Percentiles rank a stretch among this genome's conserved stretches.
Evolutionary conservation across 129 eudicot genomes (phyloP).

Genomic region (Ambrosia artemisiifolia): DNA sequence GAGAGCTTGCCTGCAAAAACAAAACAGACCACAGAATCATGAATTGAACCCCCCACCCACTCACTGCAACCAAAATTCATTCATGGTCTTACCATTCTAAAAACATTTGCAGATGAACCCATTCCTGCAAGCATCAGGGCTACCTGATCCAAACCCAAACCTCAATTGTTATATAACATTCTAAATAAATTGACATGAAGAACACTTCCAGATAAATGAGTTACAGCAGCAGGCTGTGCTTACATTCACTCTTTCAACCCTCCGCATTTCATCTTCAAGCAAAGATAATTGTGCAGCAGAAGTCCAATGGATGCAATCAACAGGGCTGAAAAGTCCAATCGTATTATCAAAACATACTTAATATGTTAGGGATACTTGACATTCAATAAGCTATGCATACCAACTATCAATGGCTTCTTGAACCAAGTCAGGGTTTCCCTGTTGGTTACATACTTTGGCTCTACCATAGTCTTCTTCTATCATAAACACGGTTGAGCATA

Average conservation of each 20-base stretch:
- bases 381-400: conserved; percentile 20
- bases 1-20: conserved; percentile 66
- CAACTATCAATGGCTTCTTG: conserved; percentile 92
- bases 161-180: not conserved
- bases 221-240: conserved; percentile 16
- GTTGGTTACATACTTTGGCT: conserved; percentile 73
- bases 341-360: not conserved
- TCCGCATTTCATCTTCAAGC: conserved; percentile 98
- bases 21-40: conserved; percentile 8
- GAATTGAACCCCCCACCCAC: not conserved
- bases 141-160: conserved; percentile 43
- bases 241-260: conserved; percentile 96
- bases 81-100: conserved; percentile 63
- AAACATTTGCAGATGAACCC: conserved; percentile 87
- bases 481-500: conserved; percentile 53
- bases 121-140: conserved; percentile 95
- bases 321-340: conserved; percentile 64
- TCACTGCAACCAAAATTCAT: not conserved
- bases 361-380: too few species aligned
- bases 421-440: conserved; percentile 56
- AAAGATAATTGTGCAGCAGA: conserved; percentile 93
- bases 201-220: too few species aligned
- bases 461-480: conserved; percentile 98
- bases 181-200: too few species aligned
- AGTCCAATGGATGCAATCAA: conserved; percentile 96